Evolutionary conservation across 2,329 filamentous ascomycete species (phyloP).

Genomic region (Exophiala bonariae): DNA sequence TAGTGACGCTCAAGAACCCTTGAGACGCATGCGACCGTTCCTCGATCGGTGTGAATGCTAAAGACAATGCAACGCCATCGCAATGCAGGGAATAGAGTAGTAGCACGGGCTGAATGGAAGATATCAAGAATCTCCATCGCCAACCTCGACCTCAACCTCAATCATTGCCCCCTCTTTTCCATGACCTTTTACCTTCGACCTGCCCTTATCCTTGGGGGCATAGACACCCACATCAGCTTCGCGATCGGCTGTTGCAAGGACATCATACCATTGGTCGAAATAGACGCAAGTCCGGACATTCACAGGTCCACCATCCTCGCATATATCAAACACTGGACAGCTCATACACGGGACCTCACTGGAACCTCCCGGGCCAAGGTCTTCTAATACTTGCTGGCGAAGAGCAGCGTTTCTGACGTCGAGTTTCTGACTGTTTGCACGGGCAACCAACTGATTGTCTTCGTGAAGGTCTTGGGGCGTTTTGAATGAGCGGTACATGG

Average conservation of each 20-base stretch:
- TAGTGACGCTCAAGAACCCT: no score
- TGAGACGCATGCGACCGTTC: no score
- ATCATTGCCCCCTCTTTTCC: constrained; percentile 1
- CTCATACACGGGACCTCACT: constrained; percentile 87
- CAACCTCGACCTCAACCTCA: not conserved
- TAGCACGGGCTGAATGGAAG: not conserved
- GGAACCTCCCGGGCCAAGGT: constrained; percentile 65
- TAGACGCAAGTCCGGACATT: constrained; percentile 90
- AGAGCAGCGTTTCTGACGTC: constrained; percentile 21
- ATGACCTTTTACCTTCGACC: constrained; percentile 3
- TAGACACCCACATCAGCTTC: constrained; percentile 10
- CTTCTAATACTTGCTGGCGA: constrained; percentile 37
- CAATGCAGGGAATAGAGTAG: constrained; percentile 3
- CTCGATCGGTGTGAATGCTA: no score
- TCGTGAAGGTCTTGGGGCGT: constrained; percentile 38
- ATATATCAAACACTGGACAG: constrained; percentile 91
- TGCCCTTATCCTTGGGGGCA: constrained; percentile 3
- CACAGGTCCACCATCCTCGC: constrained; percentile 85
- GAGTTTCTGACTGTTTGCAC: constrained; percentile 30
- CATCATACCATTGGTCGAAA: constrained; percentile 76
- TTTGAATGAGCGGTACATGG: constrained; percentile 47
- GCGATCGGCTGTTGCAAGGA: constrained; percentile 28
- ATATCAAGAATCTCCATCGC: not conserved
- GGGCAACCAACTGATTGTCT: constrained; percentile 10
- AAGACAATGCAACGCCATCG: constrained; percentile 6